Base-by-base conservation (phyloP, 306 rosid species). In the Sophora flavescens region DNA sequence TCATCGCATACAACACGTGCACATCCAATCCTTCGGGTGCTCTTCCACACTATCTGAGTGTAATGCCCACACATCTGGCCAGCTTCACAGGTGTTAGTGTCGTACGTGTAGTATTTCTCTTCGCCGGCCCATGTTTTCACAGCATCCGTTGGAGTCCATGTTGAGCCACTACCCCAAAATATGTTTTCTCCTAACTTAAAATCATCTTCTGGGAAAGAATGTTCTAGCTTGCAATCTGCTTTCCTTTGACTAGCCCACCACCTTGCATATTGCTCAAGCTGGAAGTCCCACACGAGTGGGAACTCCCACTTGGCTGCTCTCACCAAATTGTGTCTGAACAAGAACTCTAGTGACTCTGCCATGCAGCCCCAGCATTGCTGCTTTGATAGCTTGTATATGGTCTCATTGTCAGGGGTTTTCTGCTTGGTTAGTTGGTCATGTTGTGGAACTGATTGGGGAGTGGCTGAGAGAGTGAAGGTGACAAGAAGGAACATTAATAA, bases 21-120 rank as follows among this genome's bases (percentile, higher is more conserved):
- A 71, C 98, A 93, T 3, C 95, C 98, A 45, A 93, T 63, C 33
- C 91, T 89, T 16, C 80, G 78, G 0, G 96, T 93, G 47, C 12
- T 85, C 72, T 84, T 82, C 98, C 98, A 93, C 77, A 93, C 98
- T 0, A 93, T 87, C 50, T 93, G 98, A 35, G 98, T 93, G 63
- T 89, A 93, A 72, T 93, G 98, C 5, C 98, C 98, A 50, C 98
- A 93, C 91, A 93, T 89, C 26, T 91, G 90, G 2, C 89, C 98
- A 0, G 65, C 75, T 28, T 64, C 88, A 59, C 98, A 93, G 0
- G 78, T 30, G 13, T 91, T 93, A 0, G 87, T 88, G 1, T 13
- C 57, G n/a, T 93, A 93, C 0, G 87, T 80, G 36, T 93, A 93
- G 62, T 87, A 91, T 76, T 91, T 91, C 81, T 87, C 94, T 67